These are phyloP conservation scores for Ambrosiella beaveri DNA, from an alignment of 2,329 filamentous ascomycete genomes.

Conservation along the genomic window DNA sequence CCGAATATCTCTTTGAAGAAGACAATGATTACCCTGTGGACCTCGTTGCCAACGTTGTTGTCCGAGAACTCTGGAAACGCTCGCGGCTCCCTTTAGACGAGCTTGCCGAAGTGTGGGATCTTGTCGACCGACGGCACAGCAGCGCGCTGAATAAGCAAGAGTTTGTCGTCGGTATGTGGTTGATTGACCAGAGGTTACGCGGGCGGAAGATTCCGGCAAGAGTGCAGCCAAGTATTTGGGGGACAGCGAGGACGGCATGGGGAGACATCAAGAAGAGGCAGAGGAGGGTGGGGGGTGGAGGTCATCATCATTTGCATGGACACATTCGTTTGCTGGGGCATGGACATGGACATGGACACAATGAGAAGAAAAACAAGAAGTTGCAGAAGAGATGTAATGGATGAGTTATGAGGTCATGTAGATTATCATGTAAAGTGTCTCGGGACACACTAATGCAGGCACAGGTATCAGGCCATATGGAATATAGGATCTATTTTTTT, in stretches of 20 bases:
- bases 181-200: conserved; percentile 64
- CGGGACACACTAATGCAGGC: no score
- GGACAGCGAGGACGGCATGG: conserved; percentile 38
- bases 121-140: conserved; percentile 42
- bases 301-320: neutral
- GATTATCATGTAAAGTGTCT: no score
- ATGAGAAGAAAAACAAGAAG: neutral
- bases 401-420: neutral
- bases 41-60: conserved; percentile 49
- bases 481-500: neutral
- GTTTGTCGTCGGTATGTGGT: conserved; percentile 71
- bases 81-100: conserved; percentile 50
- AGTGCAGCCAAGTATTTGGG: conserved; percentile 61
- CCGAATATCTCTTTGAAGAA: no score
- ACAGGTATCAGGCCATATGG: neutral
- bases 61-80: conserved; percentile 57
- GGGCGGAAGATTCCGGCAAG: conserved; percentile 58
- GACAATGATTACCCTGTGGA: conserved; percentile 21
- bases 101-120: conserved; percentile 58
- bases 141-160: conserved; percentile 48
- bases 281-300: no score
- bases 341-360: neutral
- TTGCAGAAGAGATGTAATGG: neutral
- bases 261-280: neutral
- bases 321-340: neutral